Evolutionary conservation across 495 filamentous ascomycete genomes (phyloP).

Genomic region (Bathelium albidoporum): DNA sequence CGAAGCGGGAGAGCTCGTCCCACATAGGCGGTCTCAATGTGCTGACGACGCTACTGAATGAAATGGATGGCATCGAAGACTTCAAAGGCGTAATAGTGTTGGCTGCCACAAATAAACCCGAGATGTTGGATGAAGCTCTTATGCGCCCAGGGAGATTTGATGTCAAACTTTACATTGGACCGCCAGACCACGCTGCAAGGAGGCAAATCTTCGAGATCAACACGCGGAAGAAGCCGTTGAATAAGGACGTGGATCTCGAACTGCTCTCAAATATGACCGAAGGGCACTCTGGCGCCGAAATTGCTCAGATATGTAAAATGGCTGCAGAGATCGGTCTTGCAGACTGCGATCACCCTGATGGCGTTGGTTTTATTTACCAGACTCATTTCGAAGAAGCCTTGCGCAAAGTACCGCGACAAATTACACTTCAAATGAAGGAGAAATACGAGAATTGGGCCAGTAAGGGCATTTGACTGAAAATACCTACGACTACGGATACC

Average conservation of each 20-base stretch:
- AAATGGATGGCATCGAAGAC: constrained; percentile 92
- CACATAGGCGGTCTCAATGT: constrained; percentile 56
- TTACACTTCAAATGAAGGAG: constrained; percentile 15
- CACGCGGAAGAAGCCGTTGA: constrained; percentile 48
- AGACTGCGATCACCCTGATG: constrained; percentile 34
- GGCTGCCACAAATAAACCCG: constrained; percentile 90
- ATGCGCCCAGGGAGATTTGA: constrained; percentile 84
- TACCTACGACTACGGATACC: background rate
- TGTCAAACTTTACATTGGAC: constrained; percentile 79
- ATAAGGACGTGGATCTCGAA: constrained; percentile 54
- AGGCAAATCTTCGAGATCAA: constrained; percentile 66
- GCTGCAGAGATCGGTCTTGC: constrained; percentile 52
- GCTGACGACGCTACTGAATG: constrained; percentile 81
- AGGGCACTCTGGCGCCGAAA: constrained; percentile 82
- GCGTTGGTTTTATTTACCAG: background rate
- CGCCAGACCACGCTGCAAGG: constrained; percentile 66
- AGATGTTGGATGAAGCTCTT: constrained; percentile 75
- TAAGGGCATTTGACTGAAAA: background rate
- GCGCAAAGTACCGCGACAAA: constrained; percentile 5
- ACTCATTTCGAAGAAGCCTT: constrained; percentile 15
- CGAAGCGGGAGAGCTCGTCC: constrained; percentile 42
- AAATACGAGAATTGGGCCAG: constrained; percentile 11
- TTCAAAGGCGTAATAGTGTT: constrained; percentile 77
- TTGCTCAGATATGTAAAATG: constrained; percentile 67
- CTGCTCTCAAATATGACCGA: constrained; percentile 60